phyloP scores from a whole-genome alignment of 1,284 basidiomycete species.

The Pyrrhoderma lamaoense region DNA sequence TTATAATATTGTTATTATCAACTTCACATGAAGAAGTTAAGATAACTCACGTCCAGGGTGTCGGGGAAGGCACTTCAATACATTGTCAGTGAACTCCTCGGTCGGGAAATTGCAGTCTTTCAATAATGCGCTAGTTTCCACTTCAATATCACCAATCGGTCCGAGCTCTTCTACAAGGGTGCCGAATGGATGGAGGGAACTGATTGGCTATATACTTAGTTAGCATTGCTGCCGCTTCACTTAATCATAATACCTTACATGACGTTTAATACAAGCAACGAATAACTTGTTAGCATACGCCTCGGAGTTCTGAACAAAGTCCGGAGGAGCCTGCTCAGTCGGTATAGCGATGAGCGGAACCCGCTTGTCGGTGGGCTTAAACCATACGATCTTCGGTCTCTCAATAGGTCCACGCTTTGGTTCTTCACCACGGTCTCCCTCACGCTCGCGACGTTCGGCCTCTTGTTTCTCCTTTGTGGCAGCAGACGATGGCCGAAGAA shows the following conservation, averaged over 20 bases:
- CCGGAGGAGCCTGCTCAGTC: slow-evolving; percentile 95
- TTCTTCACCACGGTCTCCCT: slow-evolving; percentile 83
- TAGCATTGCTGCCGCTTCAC: slow-evolving; percentile 17
- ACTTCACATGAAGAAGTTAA: neutral
- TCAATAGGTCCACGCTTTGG: slow-evolving; percentile 70
- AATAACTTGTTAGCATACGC: slow-evolving; percentile 88
- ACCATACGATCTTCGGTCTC: slow-evolving; percentile 99
- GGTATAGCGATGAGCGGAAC: slow-evolving; percentile 99
- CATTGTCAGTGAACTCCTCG: slow-evolving; percentile 88
- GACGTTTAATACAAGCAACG: slow-evolving; percentile 97
- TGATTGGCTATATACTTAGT: slow-evolving; percentile 57
- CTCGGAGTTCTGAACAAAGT: slow-evolving; percentile 94
- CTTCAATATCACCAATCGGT: slow-evolving; percentile 96
- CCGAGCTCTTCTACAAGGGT: slow-evolving; percentile 97
- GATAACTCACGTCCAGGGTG: slow-evolving; percentile 79
- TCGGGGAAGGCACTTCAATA: slow-evolving; percentile 95
- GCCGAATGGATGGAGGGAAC: slow-evolving; percentile 97
- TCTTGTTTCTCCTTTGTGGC: slow-evolving; percentile 99
- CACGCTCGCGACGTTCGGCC: slow-evolving; percentile 92
- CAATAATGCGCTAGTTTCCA: slow-evolving; percentile 93
- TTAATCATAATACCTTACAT: slow-evolving; percentile 36
- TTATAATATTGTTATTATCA: slow-evolving; percentile 16
- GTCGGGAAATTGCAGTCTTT: slow-evolving; percentile 99
- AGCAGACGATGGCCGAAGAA: slow-evolving; percentile 92
- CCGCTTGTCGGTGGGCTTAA: slow-evolving; percentile 99